phyloP scores from a whole-genome alignment of 2,329 filamentous ascomycete genomes.

The Lecanicillium sp. region DNA sequence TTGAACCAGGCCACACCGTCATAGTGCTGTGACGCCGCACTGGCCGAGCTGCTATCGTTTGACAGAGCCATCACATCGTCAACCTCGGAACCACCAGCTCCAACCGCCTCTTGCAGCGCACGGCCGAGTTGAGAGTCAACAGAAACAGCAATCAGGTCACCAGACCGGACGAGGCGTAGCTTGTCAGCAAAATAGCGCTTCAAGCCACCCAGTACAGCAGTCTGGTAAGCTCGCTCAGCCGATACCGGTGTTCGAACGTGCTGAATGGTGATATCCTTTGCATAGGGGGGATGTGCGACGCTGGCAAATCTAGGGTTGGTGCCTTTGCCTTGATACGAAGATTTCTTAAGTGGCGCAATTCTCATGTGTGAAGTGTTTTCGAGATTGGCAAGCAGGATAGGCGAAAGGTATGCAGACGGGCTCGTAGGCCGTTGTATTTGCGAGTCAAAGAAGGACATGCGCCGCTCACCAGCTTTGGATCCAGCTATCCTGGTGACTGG shows the following conservation, averaged over 20 bases:
- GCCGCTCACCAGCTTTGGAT: conserved; percentile 42
- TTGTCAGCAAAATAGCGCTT: conserved; percentile 84
- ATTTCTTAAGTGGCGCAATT: conserved; percentile 59
- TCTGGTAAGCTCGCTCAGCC: conserved; percentile 76
- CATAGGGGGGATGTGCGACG: conserved; percentile 49
- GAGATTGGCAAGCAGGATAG: conserved; percentile 79
- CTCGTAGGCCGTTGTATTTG: conserved; percentile 54
- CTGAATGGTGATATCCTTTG: conserved; percentile 72
- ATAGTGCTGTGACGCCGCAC: conserved; percentile 22
- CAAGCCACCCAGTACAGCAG: conserved; percentile 74
- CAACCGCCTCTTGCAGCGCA: conserved; percentile 65
- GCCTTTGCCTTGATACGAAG: conserved; percentile 38
- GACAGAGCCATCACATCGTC: conserved; percentile 60
- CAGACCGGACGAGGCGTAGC: conserved; percentile 72
- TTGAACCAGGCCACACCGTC: conserved; percentile 85
- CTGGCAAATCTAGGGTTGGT: conserved; percentile 48
- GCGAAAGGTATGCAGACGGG: conserved; percentile 67
- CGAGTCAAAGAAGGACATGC: conserved; percentile 57
- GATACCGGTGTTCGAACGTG: conserved; percentile 86
- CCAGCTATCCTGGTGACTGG: conserved; percentile 53
- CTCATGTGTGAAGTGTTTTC: conserved; percentile 71
- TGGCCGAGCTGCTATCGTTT: conserved; percentile 22
- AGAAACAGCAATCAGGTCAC: conserved; percentile 81
- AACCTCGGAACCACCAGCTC: conserved; percentile 53
- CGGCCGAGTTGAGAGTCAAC: conserved; percentile 80